phyloP scores from a whole-genome alignment of 108 stramenopile genomes.

The Aurantiochytrium sp. region DNA sequence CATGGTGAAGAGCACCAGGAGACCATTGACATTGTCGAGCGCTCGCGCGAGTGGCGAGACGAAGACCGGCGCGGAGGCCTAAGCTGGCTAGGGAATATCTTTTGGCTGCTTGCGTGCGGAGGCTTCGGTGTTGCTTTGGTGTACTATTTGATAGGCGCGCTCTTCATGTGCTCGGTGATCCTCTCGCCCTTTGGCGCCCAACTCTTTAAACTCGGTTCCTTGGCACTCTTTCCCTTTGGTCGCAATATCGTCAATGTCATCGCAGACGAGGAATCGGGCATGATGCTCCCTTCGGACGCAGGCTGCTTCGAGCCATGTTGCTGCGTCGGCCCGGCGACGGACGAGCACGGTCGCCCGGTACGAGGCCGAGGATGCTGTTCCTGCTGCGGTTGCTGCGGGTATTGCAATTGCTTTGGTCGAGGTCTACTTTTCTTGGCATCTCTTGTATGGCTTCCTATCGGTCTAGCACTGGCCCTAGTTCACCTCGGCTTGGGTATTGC shows the following conservation, averaged over 20 bases:
- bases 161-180: not conserved
- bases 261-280: not conserved
- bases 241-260: not conserved
- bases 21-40: not conserved
- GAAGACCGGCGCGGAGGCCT: not conserved
- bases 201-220: not conserved
- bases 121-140: not conserved
- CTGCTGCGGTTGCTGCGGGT: not conserved
- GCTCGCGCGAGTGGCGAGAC: not conserved
- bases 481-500: not conserved
- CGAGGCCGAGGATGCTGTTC: not conserved
- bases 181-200: not conserved
- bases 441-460: not conserved
- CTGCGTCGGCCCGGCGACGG: not conserved
- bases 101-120: not conserved
- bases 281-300: not conserved
- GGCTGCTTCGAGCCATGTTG: not conserved
- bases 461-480: not conserved
- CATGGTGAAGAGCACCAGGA: not conserved
- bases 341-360: not conserved
- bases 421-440: not conserved
- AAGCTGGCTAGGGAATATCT: not conserved
- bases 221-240: conserved; percentile 9
- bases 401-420: not conserved
- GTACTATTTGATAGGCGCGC: not conserved